A percentile compares a stretch with the other conserved stretches of the same genome.
Evolutionary conservation across 169 alveolate genomes (phyloP).

Genomic region (Plasmodium gonderi): DNA sequence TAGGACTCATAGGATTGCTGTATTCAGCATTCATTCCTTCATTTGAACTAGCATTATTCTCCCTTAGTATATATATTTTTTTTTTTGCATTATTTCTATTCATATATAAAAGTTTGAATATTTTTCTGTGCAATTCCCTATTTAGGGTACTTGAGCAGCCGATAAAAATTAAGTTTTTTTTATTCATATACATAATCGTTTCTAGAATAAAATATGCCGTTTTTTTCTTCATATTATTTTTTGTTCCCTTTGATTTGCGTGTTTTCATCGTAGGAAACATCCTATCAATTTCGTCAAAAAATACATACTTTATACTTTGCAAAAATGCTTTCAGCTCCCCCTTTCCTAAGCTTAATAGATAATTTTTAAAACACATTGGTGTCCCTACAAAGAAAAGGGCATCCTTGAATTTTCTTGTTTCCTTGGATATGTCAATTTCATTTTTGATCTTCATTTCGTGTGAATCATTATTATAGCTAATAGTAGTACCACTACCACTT

Average conservation of each 20-base stretch:
- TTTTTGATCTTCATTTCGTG: not conserved
- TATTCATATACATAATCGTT: slow-evolving; percentile 68
- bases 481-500: too few relatives aligned
- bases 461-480: too few relatives aligned
- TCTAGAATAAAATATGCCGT: slow-evolving; percentile 61
- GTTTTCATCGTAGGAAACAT: slow-evolving; percentile 34
- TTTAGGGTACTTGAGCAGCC: slow-evolving; percentile 74
- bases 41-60: not conserved
- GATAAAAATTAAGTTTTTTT: slow-evolving; percentile 51
- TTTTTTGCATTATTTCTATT: slow-evolving; percentile 46
- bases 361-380: slow-evolving; percentile 46
- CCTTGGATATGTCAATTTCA: not conserved
- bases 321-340: slow-evolving; percentile 17
- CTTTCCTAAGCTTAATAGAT: slow-evolving; percentile 34
- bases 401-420: not conserved
- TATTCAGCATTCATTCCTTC: not conserved
- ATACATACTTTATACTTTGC: slow-evolving; percentile 63
- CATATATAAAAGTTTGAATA: slow-evolving; percentile 31
- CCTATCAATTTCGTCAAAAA: slow-evolving; percentile 67
- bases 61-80: slow-evolving; percentile 60
- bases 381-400: slow-evolving; percentile 61
- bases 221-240: slow-evolving; percentile 36
- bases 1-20: not conserved
- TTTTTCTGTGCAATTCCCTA: slow-evolving; percentile 64
- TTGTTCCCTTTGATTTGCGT: not conserved